Evolutionary conservation across 2,329 filamentous ascomycete genomes (phyloP).

Genomic region (Aspergillus phoenicis): DNA sequence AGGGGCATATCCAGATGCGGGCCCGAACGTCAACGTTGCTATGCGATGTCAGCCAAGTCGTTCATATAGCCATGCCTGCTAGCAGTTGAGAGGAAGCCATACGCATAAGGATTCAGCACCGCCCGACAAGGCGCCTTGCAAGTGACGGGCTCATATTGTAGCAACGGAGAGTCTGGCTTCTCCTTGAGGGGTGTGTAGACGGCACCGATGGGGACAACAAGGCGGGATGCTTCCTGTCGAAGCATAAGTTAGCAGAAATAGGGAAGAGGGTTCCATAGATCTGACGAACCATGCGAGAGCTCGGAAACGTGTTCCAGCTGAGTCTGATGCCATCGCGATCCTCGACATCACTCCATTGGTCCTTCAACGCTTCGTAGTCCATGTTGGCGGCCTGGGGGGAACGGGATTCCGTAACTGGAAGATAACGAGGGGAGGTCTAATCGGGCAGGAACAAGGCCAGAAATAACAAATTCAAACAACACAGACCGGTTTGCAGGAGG

Average conservation of each 20-base stretch:
- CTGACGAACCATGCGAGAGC: constrained; percentile 82
- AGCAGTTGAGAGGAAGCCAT: constrained; percentile 37
- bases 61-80: constrained; percentile 5
- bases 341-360: constrained; percentile 95
- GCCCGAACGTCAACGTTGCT: constrained; percentile 68
- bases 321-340: constrained; percentile 93
- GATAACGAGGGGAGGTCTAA: constrained; percentile 27
- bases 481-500: constrained; percentile 23
- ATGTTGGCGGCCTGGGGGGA: constrained; percentile 53
- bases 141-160: constrained; percentile 94
- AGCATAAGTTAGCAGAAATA: constrained; percentile 32
- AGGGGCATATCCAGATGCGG: constrained; percentile 69
- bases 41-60: constrained; percentile 27
- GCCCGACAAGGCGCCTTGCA: constrained; percentile 96
- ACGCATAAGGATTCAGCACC: constrained; percentile 97
- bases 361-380: constrained; percentile 92
- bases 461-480: constrained; percentile 24
- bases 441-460: constrained; percentile 20
- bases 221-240: constrained; percentile 80
- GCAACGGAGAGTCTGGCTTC: constrained; percentile 79
- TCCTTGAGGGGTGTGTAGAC: constrained; percentile 96
- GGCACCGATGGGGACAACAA: constrained; percentile 94
- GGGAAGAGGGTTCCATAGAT: not conserved
- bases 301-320: constrained; percentile 98
- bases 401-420: constrained; percentile 27